phyloP scores from a whole-genome alignment of 116 monocot species.

The Dioscorea cayenensis region DNA sequence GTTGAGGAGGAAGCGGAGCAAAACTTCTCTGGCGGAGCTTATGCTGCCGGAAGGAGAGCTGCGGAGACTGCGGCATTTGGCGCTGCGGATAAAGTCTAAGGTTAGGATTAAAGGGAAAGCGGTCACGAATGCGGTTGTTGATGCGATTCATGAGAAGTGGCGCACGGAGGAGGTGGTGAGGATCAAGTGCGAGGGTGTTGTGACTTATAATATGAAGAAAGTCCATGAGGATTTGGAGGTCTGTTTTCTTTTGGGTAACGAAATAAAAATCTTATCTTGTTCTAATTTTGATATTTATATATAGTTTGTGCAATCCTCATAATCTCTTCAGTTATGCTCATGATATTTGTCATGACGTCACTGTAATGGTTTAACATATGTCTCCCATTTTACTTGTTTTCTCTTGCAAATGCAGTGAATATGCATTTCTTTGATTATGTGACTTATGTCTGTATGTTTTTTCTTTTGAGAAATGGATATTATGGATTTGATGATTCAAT shows the following conservation, averaged over 20 bases:
- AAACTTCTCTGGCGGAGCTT: slow-evolving; percentile 68
- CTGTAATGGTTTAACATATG: too few species aligned
- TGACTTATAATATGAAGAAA: slow-evolving; percentile 87
- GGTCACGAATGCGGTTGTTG: slow-evolving; percentile 75
- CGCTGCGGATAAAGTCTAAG: slow-evolving; percentile 71
- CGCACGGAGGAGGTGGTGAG: slow-evolving; percentile 77
- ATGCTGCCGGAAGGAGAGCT: slow-evolving; percentile 84
- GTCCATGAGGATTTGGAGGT: slow-evolving; percentile 96
- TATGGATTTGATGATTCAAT: too few species aligned
- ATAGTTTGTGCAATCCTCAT: not conserved
- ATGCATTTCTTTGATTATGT: not conserved
- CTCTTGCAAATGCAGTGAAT: too few species aligned
- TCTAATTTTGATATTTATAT: not conserved
- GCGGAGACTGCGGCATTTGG: slow-evolving; percentile 72
- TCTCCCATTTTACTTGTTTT: not conserved
- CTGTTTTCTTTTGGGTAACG: not conserved
- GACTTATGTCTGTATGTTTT: too few species aligned
- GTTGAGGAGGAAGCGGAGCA: slow-evolving; percentile 46
- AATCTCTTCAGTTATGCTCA: too few species aligned
- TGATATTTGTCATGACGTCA: too few species aligned
- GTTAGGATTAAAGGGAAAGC: slow-evolving; percentile 72
- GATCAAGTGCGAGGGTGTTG: slow-evolving; percentile 82
- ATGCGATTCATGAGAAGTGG: slow-evolving; percentile 78
- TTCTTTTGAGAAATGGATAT: too few species aligned
- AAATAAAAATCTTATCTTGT: not conserved